Evolutionary conservation across 2,329 filamentous ascomycete genomes (phyloP).

Genomic region (Thermothelomyces thermophilus): DNA sequence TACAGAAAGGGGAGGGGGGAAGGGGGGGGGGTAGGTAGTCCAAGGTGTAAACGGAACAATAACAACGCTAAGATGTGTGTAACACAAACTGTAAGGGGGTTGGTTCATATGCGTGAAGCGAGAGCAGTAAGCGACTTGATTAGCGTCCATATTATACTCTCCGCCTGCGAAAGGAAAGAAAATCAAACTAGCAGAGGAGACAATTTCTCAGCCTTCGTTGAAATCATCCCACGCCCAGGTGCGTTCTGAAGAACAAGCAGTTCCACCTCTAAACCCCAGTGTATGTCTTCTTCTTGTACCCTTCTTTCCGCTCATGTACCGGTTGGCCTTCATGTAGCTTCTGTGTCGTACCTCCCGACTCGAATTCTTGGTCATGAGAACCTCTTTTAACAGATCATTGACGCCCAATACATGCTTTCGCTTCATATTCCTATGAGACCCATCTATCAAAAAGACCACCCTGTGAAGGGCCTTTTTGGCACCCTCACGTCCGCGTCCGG

Average conservation of each 20-base stretch:
- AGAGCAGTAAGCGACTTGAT: too few relatives aligned
- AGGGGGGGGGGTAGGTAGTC: too few relatives aligned
- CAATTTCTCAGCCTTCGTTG: too few relatives aligned
- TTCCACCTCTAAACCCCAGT: neutral
- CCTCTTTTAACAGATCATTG: neutral
- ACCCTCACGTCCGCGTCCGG: conserved; percentile 3
- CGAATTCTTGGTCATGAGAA: neutral
- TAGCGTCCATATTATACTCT: too few relatives aligned
- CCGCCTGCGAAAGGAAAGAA: too few relatives aligned
- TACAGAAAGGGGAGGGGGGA: too few relatives aligned
- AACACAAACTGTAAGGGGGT: too few relatives aligned
- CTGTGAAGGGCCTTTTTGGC: conserved; percentile 8
- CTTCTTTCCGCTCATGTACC: neutral
- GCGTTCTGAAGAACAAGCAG: neutral
- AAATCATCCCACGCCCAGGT: too few relatives aligned
- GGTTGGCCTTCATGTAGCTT: neutral
- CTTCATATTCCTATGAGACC: conserved; percentile 22
- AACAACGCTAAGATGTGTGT: too few relatives aligned
- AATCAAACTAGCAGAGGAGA: too few relatives aligned
- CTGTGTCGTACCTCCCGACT: neutral
- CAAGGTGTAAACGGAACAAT: too few relatives aligned
- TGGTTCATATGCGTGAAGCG: too few relatives aligned
- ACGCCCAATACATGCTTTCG: conserved; percentile 23
- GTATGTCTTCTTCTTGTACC: neutral
- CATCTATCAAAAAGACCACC: conserved; percentile 22